These are phyloP conservation scores for Solanum chaucha DNA, from an alignment of 257 asterid species.

Conservation along the genomic window DNA sequence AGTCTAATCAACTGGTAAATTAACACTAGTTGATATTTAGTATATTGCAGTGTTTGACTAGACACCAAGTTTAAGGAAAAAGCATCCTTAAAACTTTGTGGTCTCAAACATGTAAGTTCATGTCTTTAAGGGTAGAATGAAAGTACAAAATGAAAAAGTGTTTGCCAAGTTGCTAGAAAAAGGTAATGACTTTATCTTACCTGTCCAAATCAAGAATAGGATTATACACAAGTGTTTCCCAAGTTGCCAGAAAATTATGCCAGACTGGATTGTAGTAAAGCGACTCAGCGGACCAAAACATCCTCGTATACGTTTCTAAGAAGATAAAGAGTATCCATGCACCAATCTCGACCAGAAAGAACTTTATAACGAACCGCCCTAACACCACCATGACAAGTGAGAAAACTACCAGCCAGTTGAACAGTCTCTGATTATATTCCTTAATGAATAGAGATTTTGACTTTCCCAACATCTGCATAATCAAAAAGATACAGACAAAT, in stretches of 20 bases:
- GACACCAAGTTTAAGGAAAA: neutral
- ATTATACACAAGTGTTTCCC: constrained; percentile 93
- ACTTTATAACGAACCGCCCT: constrained; percentile 85
- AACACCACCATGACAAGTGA: constrained; percentile 93
- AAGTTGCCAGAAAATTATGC: constrained; percentile 70
- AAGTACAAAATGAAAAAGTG: neutral
- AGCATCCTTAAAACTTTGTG: neutral
- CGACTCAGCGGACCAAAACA: constrained; percentile 97
- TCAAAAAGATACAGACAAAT: neutral
- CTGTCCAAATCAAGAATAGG: constrained; percentile 94
- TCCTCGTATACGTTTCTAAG: constrained; percentile 87
- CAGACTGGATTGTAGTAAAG: constrained; percentile 95
- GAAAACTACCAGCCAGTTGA: constrained; percentile 94
- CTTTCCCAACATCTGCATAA: constrained; percentile 89
- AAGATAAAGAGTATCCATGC: constrained; percentile 95
- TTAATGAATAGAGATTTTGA: constrained; percentile 77
- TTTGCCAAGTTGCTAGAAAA: neutral
- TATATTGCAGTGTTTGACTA: neutral
- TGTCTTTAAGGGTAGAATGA: neutral
- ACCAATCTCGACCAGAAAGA: constrained; percentile 68
- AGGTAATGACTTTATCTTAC: constrained; percentile 16
- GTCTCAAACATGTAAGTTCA: neutral
- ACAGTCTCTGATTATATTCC: constrained; percentile 91
- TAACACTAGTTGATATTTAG: neutral
- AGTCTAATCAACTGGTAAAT: neutral